Evolutionary conservation across 2,329 filamentous ascomycete species (phyloP).

Genomic region (Alternaria longipes): DNA sequence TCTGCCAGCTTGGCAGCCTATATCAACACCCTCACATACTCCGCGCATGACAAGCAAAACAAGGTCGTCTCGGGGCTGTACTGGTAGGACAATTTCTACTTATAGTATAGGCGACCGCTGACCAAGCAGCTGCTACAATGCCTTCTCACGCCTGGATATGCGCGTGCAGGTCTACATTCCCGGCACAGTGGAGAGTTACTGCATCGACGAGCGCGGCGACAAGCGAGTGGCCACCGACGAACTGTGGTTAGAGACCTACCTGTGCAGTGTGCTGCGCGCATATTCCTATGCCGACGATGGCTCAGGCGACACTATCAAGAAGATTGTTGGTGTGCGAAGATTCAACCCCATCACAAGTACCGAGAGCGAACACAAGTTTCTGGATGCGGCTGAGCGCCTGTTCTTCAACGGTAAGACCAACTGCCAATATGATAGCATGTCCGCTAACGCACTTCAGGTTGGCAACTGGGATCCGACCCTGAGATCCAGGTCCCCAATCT

Average conservation of each 20-base stretch:
- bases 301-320: conserved; percentile 91
- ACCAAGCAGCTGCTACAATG: conserved; percentile 86
- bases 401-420: conserved; percentile 80
- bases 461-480: conserved; percentile 95
- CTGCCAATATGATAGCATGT: not conserved
- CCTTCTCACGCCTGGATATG: conserved; percentile 97
- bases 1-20: conserved; percentile 97
- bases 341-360: conserved; percentile 99
- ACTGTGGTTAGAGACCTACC: conserved; percentile 95
- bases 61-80: conserved; percentile 96
- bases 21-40: conserved; percentile 96
- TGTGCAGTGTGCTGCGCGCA: conserved; percentile 91
- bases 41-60: conserved; percentile 80
- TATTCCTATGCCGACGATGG: conserved; percentile 98
- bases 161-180: conserved; percentile 97
- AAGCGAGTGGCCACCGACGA: conserved; percentile 93
- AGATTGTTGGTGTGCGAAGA: conserved; percentile 94
- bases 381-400: conserved; percentile 90
- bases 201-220: conserved; percentile 94
- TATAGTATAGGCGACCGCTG: conserved; percentile 27
- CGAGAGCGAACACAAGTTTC: conserved; percentile 96
- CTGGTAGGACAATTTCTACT: conserved; percentile 67
- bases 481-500: conserved; percentile 97
- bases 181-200: conserved; percentile 95
- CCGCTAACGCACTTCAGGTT: conserved; percentile 61